These are phyloP conservation scores for Isoetes taiwanensis DNA, from an alignment of 75 land plant genomes.

Conservation along the genomic window DNA sequence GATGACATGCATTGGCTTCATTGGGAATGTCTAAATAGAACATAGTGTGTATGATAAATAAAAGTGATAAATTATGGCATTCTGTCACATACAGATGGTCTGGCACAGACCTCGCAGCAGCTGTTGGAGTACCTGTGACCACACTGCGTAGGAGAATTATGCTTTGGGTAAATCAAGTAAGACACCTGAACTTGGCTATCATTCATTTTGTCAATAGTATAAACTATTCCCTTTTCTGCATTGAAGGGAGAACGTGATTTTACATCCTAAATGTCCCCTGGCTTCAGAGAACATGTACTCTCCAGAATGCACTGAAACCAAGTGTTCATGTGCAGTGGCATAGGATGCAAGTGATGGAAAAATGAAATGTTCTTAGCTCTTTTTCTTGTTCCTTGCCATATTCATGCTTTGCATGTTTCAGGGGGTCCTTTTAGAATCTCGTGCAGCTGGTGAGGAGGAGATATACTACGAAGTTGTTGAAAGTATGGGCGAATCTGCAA, in stretches of 20 bases:
- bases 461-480: constrained; percentile 50
- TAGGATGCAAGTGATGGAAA: too few species aligned
- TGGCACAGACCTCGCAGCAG: constrained; percentile 63
- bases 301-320: too few species aligned
- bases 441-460: constrained; percentile 33
- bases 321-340: background rate
- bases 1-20: too few species aligned
- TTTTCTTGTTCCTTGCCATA: too few species aligned
- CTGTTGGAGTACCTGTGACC: constrained; percentile 64
- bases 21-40: too few species aligned
- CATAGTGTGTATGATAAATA: too few species aligned
- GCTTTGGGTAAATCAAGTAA: constrained; percentile 93
- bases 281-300: too few species aligned
- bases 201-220: background rate
- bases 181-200: background rate
- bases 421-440: constrained; percentile 70
- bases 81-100: constrained; percentile 90
- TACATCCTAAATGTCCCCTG: background rate
- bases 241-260: background rate
- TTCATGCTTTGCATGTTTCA: constrained; percentile 11
- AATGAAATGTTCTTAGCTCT: too few species aligned
- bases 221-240: background rate
- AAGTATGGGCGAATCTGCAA: constrained; percentile 38
- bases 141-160: constrained; percentile 56
- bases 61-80: too few species aligned